A percentile compares a stretch with the other conserved stretches of the same genome.
Evolutionary conservation across 768 basidiomycete species (phyloP).

Genomic region (Saitozyma sp.): DNA sequence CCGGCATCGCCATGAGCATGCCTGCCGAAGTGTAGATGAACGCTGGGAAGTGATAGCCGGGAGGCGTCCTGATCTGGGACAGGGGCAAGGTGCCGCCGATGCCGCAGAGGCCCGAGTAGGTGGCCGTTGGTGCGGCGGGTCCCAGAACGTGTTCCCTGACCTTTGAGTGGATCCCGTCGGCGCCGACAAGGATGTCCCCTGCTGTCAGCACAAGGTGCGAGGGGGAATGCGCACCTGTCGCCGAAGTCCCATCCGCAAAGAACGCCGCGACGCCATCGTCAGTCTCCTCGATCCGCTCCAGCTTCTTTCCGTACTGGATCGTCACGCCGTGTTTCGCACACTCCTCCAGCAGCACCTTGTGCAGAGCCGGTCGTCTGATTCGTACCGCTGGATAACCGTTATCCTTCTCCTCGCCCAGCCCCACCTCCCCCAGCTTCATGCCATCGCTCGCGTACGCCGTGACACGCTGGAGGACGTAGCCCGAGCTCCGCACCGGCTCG

Average conservation of each 20-base stretch:
- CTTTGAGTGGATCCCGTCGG: conserved; percentile 37
- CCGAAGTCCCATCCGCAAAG: conserved; percentile 26
- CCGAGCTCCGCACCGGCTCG: conserved; percentile 10
- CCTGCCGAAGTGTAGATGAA: conserved; percentile 27
- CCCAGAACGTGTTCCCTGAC: conserved; percentile 37
- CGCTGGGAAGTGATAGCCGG: conserved; percentile 18
- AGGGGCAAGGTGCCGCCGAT: conserved; percentile 3
- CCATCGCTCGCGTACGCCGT: conserved; percentile 17
- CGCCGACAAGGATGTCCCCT: conserved; percentile 17
- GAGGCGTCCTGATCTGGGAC: not conserved
- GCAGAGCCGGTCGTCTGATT: conserved; percentile 20
- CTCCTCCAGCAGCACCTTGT: conserved; percentile 23
- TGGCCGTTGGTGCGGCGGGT: conserved; percentile 8
- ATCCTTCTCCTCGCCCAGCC: not conserved
- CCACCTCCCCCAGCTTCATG: conserved; percentile 3
- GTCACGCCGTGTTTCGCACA: conserved; percentile 9
- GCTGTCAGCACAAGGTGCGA: not conserved
- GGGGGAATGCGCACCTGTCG: not conserved
- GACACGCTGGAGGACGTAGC: conserved; percentile 14
- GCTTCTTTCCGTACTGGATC: conserved; percentile 14
- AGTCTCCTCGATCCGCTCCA: conserved; percentile 20
- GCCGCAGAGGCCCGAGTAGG: conserved; percentile 12
- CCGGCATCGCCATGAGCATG: conserved; percentile 28
- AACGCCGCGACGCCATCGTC: conserved; percentile 16
- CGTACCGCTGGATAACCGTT: conserved; percentile 21